A percentile compares a stretch with the other conserved stretches of the same genome.
These are phyloP conservation scores for Anethum foeniculum DNA, from an alignment of 140 eudicot species.

Conservation along the genomic window DNA sequence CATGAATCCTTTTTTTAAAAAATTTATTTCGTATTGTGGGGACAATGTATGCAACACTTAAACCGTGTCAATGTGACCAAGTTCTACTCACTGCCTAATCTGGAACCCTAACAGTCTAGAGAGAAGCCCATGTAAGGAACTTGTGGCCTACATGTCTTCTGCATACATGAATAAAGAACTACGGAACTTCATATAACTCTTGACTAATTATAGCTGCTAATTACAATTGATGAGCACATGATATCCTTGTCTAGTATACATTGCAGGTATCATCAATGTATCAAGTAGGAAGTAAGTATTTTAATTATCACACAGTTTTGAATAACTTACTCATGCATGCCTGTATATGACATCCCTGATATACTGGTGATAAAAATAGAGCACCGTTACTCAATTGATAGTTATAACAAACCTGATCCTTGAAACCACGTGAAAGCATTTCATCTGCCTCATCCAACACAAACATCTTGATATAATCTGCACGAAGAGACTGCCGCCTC, in stretches of 20 bases:
- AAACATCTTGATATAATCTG: constrained; percentile 71
- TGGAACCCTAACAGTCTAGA: not conserved
- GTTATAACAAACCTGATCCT: constrained; percentile 50
- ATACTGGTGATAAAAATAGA: not conserved
- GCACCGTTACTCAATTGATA: not conserved
- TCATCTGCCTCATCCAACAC: constrained; percentile 91
- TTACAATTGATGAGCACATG: not conserved
- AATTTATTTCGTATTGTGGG: not conserved
- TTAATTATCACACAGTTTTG: not conserved
- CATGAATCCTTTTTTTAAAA: not conserved
- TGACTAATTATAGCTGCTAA: not conserved
- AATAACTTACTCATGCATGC: not conserved
- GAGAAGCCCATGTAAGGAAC: not conserved
- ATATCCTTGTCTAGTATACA: not conserved
- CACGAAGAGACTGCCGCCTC: constrained; percentile 66
- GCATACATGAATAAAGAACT: not conserved
- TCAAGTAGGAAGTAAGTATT: not conserved
- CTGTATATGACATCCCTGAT: not conserved
- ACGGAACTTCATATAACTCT: not conserved
- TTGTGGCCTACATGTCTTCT: not conserved
- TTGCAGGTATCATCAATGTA: too few relatives aligned
- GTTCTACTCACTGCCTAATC: not conserved
- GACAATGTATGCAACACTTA: not conserved
- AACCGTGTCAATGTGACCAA: not conserved
- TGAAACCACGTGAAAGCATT: constrained; percentile 85